Evolutionary conservation across 768 basidiomycete species (phyloP), one percentile per base, ranked within the genome.

Genomic region (Suillus variegatus): DNA sequence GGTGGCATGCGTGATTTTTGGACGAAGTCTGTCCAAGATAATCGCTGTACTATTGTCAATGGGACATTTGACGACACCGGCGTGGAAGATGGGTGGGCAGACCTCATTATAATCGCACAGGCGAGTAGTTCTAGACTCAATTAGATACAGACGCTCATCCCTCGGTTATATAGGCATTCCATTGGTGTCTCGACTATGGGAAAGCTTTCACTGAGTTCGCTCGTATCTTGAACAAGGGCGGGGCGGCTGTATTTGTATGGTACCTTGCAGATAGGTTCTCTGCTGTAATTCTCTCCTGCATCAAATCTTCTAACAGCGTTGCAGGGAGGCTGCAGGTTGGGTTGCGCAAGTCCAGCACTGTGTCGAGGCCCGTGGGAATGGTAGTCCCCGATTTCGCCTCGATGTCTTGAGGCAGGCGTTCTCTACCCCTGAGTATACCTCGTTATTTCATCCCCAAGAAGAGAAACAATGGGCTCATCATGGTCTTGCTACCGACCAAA

Each of bases 141-240:
- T 35, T 3, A 32, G 2, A 32, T 32, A 5, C 18, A 32, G 9
- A 54, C 18, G 16, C 5, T 54, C 18, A 54, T 54, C 32, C 52
- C 18, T 54, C 5, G 10, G 32, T 32, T 4, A 6, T 5, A 65
- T 75, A 96, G 89, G 95, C 95, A 14, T 97, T 90, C 75, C 96
- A 98, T 79, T 98, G 96, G 96, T 92, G 92, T 68, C 90, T 90
- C 9, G 85, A 95, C 74, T 90, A 88, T 72, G 84, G 87, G 56
- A 81, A 79, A 60, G 93, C 95, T 0, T 92, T 97, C 25, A 52
- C 25, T 28, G 51, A 52, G 28, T 52, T 52, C 69, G 84, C 87
- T 14, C 86, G 94, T 40, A 86, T 95, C 68, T 82, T 97, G 57
- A 91, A 90, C 71, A 90, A 92, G 0, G 77, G 78, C 20, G 93